Base-by-base conservation (phyloP, 495 filamentous ascomycete species). In the Xylona heveae region DNA sequence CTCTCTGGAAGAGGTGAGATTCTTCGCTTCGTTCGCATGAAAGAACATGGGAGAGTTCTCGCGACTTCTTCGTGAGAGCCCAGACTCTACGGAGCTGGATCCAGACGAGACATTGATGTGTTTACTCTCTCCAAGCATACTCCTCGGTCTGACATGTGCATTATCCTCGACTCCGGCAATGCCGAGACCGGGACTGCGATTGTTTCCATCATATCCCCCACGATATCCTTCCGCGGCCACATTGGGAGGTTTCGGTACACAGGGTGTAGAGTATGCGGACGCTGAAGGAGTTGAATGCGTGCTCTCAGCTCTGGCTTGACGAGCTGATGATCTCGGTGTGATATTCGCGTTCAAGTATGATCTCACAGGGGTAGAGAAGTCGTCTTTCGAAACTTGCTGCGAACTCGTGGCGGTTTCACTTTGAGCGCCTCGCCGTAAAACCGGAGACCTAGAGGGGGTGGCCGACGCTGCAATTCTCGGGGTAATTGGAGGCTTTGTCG, bases 251-350 rank as follows among this genome's bases (percentile, higher is more conserved):
- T n/a, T n/a, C n/a, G n/a, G n/a, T n/a, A n/a, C n/a, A n/a, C n/a
- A n/a, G n/a, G n/a, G n/a, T n/a, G n/a, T n/a, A n/a, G n/a, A n/a
- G n/a, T n/a, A n/a, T n/a, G n/a, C n/a, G n/a, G n/a, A n/a, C n/a
- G n/a, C n/a, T 24, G 52, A 66, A 3, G 74, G 71, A 1, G 74
- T 78, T 30, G 60, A 57, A 35, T 60, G 60, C 8, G 61, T 42
- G 30, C 61, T 75, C 47, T 80, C 72, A 24, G 71, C 72, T 38
- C 76, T 66, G 31, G 53, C 64, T 44, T 59, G 71, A 31, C 78
- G 62, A 2, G 71, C 56, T 6, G 66, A 69, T 16, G 78, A 79
- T 38, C 78, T 63, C 33, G 76, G 74, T 15, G 78, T 82, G 38
- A 78, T 57, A 38, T 79, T 80, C 43, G 54, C 59, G 50, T 48